Evolutionary conservation across 495 filamentous ascomycete species (phyloP).

Genomic region (Neurospora sp.): DNA sequence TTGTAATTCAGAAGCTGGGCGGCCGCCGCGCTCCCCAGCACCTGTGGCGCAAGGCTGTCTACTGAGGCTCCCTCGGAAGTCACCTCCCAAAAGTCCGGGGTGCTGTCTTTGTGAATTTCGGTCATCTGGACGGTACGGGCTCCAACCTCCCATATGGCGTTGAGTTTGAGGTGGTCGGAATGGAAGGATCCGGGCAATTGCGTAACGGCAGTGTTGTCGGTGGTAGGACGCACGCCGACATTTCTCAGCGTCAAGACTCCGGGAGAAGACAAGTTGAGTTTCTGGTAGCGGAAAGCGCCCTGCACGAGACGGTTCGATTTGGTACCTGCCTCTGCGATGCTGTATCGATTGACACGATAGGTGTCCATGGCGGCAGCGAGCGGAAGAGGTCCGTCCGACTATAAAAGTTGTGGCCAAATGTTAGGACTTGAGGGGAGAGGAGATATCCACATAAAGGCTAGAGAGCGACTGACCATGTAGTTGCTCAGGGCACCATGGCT

Average conservation of each 20-base stretch:
- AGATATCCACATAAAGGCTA: too few relatives aligned
- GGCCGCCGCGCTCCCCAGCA: too few relatives aligned
- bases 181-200: not conserved
- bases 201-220: not conserved
- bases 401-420: not conserved
- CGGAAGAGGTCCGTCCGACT: not conserved
- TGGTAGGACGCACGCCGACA: not conserved
- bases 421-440: not conserved
- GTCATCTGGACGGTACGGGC: not conserved
- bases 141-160: not conserved
- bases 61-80: too few relatives aligned
- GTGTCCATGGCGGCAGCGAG: not conserved
- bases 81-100: too few relatives aligned
- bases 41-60: too few relatives aligned
- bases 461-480: not conserved
- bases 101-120: too few relatives aligned
- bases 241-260: not conserved
- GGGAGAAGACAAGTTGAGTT: not conserved
- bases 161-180: not conserved
- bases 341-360: not conserved
- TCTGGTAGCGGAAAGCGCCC: not conserved
- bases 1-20: too few relatives aligned
- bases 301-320: not conserved
- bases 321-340: not conserved
- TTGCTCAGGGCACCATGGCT: not conserved